Evolutionary conservation across 805 yeast species (phyloP).

Genomic region (Blastobotrys muscicola): DNA sequence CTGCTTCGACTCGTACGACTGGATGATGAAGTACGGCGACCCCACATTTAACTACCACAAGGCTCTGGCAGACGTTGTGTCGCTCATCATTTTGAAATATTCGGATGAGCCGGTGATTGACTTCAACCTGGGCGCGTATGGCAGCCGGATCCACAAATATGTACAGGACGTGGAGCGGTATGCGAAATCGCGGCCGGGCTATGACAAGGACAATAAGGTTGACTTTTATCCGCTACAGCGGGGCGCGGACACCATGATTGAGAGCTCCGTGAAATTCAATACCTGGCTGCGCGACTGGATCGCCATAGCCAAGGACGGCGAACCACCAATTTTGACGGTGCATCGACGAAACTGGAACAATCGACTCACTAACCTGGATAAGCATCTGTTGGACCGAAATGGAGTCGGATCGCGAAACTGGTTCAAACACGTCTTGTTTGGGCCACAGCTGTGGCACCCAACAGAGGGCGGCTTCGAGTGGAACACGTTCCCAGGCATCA

Average conservation of each 20-base stretch:
- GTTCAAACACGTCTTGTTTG: constrained; percentile 58
- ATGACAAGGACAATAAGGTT: constrained; percentile 13
- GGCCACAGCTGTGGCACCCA: constrained; percentile 56
- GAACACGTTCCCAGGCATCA: constrained; percentile 66
- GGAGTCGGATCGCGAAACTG: constrained; percentile 49
- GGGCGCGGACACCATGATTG: constrained; percentile 33
- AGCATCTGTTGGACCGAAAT: constrained; percentile 37
- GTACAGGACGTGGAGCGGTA: constrained; percentile 36
- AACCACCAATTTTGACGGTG: constrained; percentile 62
- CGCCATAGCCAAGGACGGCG: constrained; percentile 41
- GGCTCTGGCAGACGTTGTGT: constrained; percentile 46
- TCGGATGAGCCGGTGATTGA: constrained; percentile 74
- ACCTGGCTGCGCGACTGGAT: constrained; percentile 62
- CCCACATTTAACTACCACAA: constrained; percentile 46
- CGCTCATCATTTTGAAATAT: constrained; percentile 45
- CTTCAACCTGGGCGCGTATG: constrained; percentile 43
- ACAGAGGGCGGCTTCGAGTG: constrained; percentile 36
- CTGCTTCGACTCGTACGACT: constrained; percentile 55
- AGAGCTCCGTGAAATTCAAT: constrained; percentile 39
- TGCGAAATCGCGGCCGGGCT: constrained; percentile 12
- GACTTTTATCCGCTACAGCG: constrained; percentile 24
- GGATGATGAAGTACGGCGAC: constrained; percentile 45
- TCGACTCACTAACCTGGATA: constrained; percentile 48
- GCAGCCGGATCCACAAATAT: constrained; percentile 35
- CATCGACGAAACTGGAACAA: constrained; percentile 77